Conservation (phyloP, 805 yeast species). For the Saturnispora saitoi region DNA sequence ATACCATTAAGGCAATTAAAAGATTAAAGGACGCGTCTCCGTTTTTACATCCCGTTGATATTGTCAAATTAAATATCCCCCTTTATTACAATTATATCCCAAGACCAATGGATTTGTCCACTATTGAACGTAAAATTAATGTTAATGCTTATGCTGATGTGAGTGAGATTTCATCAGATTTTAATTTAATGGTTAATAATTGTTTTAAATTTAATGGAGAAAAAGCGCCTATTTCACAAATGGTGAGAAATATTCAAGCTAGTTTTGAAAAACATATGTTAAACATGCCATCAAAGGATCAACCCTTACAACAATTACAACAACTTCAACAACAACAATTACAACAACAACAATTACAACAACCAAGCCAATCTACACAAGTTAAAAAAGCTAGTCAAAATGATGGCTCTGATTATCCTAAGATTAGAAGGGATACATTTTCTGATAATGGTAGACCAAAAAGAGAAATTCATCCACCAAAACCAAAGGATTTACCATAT, state of each 20-base stretch:
- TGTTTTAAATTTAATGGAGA: conserved; percentile 82
- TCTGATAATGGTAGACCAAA: conserved; percentile 73
- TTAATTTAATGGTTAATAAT: conserved; percentile 76
- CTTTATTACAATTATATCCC: conserved; percentile 75
- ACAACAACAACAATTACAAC: conserved; percentile 4
- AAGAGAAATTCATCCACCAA: conserved; percentile 94
- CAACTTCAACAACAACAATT: conserved; percentile 18
- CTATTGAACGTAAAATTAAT: conserved; percentile 74
- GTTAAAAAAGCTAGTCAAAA: conserved; percentile 21
- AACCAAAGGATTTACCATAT: conserved; percentile 86
- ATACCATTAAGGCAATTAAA: conserved; percentile 77
- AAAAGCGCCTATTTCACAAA: conserved; percentile 72
- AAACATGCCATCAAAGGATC: conserved; percentile 71
- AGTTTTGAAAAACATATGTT: conserved; percentile 89
- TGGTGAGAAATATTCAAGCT: conserved; percentile 87
- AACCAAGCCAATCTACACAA: neutral
- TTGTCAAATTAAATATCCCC: conserved; percentile 80
- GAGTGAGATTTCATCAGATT: conserved; percentile 63
- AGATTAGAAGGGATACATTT: conserved; percentile 67
- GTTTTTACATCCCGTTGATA: conserved; percentile 84
- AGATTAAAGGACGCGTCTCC: conserved; percentile 90
- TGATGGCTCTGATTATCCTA: conserved; percentile 38
- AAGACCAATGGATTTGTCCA: conserved; percentile 88
- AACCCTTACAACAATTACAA: conserved; percentile 18
- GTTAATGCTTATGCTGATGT: conserved; percentile 66